A percentile compares a stretch with the other conserved stretches of the same genome.
Evolutionary conservation across 306 rosid genomes (phyloP).

Genomic region (Trifolium pratense): DNA sequence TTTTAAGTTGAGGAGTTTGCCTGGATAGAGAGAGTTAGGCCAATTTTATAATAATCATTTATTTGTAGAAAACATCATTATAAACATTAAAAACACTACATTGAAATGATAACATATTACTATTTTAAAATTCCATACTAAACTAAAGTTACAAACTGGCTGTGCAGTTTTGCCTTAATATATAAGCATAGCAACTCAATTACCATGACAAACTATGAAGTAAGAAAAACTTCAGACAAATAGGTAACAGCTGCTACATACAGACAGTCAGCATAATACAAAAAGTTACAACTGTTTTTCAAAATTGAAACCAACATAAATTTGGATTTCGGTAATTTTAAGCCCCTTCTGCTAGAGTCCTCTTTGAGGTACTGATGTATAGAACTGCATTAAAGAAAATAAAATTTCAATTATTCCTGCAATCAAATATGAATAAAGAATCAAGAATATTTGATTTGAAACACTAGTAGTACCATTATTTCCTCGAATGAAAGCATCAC

Average conservation of each 20-base stretch:
- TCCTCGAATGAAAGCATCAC: slow-evolving; percentile 95
- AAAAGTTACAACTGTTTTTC: slow-evolving; percentile 19
- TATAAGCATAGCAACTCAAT: slow-evolving; percentile 10
- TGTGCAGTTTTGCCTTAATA: slow-evolving; percentile 5
- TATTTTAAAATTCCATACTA: slow-evolving; percentile 11
- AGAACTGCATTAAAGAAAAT: slow-evolving; percentile 65
- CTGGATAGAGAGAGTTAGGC: slow-evolving; percentile 1
- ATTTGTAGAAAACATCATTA: background rate
- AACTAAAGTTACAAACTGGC: slow-evolving; percentile 14
- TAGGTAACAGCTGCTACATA: slow-evolving; percentile 23
- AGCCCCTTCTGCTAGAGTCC: slow-evolving; percentile 88
- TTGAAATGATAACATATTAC: slow-evolving; percentile 2
- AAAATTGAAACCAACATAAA: slow-evolving; percentile 17
- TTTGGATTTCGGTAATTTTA: slow-evolving; percentile 37
- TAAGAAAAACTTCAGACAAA: slow-evolving; percentile 9
- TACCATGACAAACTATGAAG: slow-evolving; percentile 11
- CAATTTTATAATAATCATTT: background rate
- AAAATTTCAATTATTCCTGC: slow-evolving; percentile 23
- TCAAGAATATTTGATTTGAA: background rate
- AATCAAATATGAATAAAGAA: slow-evolving; percentile 27
- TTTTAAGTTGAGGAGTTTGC: background rate
- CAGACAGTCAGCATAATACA: slow-evolving; percentile 6
- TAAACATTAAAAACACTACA: background rate
- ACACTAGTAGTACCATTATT: slow-evolving; percentile 30
- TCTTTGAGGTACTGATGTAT: slow-evolving; percentile 90